Evolutionary conservation across 176 grass and related monocot genomes (phyloP), one percentile per base, ranked within the genome.

Genomic region (Eleusine coracana): DNA sequence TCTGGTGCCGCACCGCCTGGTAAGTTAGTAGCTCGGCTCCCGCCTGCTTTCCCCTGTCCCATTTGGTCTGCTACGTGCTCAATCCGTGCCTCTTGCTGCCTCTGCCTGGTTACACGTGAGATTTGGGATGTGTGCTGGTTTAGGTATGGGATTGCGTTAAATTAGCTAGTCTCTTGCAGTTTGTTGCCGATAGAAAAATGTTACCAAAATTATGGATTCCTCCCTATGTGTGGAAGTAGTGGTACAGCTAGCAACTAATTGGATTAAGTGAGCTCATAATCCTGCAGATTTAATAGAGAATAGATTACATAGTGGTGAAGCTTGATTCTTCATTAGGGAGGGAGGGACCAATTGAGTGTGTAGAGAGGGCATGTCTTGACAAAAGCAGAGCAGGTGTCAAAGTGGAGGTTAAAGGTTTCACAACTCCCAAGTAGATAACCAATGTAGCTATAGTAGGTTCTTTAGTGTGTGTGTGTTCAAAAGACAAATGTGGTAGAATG

Each of bases 381-480:
- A 61, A 64, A 13, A 3, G 37, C 58, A 27, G 34, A 39, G 0
- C 52, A 60, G 52, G 4, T 3, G 3, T 59, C 11, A 6, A 34
- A 34, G 25, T 76, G 54, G 54, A 41, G 54, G 21, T 41, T 41
- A 27, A 21, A 12, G 51, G 31, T 58, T 54, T 16, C 12, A 76
- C 66, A 74, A 66, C 63, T 66, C 63, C 29, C 29, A 66, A 23
- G 9, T 80, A 54, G 29, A 55, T 55, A 69, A 80, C 11, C 50
- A 51, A 1, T 34, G 2, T 65, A 79, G 7, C 42, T 66, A 18
- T 66, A 66, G 2, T 36, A 62, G 25, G 39, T 82, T 72, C 8
- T 61, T 13, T 48, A 48, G 3, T 72, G 16, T 7, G 31, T 7
- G 31, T 62, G 42, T 61, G 68, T 40, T 36, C 25, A 13, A 49